Evolutionary conservation across 2,329 filamentous ascomycete genomes (phyloP).

Genomic region (Fusarium hostae): DNA sequence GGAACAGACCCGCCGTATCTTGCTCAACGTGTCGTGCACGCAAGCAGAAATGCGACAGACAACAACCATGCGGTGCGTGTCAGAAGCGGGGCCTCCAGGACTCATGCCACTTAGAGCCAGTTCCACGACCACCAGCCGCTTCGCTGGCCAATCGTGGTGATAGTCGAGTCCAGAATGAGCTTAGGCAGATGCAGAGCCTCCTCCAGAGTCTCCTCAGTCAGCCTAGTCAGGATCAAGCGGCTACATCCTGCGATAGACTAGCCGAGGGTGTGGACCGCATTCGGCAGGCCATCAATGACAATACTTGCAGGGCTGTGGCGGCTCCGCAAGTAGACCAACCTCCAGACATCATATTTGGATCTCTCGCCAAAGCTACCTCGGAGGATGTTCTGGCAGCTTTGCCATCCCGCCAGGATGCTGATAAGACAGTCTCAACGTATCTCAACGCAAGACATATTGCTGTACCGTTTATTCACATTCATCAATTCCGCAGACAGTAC

Average conservation of each 20-base stretch:
- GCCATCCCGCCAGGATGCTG: conserved; percentile 10
- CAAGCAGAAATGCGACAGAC: conserved; percentile 22
- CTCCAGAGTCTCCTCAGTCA: neutral
- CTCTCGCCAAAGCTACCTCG: neutral
- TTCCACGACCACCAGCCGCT: accelerated
- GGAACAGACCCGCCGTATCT: conserved; percentile 4
- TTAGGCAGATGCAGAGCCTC: conserved; percentile 17
- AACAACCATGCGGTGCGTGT: conserved; percentile 15
- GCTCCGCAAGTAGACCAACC: neutral
- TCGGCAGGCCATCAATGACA: neutral
- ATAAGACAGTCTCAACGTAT: conserved; percentile 7
- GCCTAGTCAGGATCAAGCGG: neutral
- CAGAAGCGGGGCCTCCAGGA: neutral
- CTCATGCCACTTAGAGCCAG: neutral
- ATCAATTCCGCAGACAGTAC: conserved; percentile 29
- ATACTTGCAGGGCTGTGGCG: accelerated
- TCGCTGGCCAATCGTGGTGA: neutral
- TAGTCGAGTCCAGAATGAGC: neutral
- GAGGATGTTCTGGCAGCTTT: conserved; percentile 3
- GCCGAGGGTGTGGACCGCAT: neutral
- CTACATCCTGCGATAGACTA: neutral
- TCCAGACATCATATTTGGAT: neutral
- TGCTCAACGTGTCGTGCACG: conserved; percentile 11
- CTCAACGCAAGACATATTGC: conserved; percentile 13
- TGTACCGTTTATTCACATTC: conserved; percentile 17